Percentiles rank a stretch among this genome's conserved stretches.
phyloP scores from a whole-genome alignment of 148 eudicot genomes.

The Gaultheria prostrata region DNA sequence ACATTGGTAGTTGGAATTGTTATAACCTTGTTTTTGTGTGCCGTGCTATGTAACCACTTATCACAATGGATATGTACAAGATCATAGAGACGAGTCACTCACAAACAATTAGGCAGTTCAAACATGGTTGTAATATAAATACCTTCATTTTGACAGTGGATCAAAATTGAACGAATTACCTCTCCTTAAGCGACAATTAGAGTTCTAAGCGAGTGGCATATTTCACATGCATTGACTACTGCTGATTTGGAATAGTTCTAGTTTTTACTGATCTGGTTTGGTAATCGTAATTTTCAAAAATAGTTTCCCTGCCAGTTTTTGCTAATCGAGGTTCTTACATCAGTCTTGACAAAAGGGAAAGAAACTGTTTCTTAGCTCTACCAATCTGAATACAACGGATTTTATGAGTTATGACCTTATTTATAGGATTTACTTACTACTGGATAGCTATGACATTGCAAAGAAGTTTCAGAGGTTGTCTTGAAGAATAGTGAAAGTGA shows the following conservation, averaged over 20 bases:
- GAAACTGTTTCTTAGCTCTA: not conserved
- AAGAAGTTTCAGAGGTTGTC: not conserved
- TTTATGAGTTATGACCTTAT: not conserved
- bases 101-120: too few relatives aligned
- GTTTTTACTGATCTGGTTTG: not conserved
- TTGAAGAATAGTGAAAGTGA: not conserved
- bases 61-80: too few relatives aligned
- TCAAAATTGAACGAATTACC: not conserved
- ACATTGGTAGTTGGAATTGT: not conserved
- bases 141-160: too few relatives aligned
- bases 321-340: not conserved
- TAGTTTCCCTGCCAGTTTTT: not conserved
- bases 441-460: not conserved
- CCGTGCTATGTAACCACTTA: not conserved
- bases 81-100: too few relatives aligned
- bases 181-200: not conserved
- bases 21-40: not conserved
- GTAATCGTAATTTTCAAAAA: not conserved
- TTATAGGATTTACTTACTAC: not conserved
- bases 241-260: not conserved
- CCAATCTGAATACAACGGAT: not conserved
- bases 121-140: too few relatives aligned
- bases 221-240: not conserved
- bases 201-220: not conserved
- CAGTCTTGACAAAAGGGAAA: not conserved